Percentiles rank a stretch among this genome's conserved stretches.
These are phyloP conservation scores for Fomes fomentarius DNA, from an alignment of 1,284 basidiomycete genomes.

Conservation along the genomic window DNA sequence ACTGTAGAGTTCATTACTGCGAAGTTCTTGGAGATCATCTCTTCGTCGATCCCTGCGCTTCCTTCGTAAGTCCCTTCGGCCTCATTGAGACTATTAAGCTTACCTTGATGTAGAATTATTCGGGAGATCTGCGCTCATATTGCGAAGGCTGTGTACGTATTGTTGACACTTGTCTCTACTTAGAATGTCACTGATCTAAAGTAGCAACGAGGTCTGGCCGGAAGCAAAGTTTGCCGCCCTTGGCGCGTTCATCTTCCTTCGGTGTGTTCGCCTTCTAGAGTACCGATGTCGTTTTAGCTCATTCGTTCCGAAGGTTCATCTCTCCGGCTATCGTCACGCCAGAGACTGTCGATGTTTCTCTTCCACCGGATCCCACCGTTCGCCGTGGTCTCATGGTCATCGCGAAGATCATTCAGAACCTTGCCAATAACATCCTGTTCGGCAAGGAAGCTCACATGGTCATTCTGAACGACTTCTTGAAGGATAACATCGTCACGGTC, in stretches of 20 bases:
- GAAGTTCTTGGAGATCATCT: constrained; percentile 78
- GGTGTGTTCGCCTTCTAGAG: constrained; percentile 43
- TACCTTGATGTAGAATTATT: constrained; percentile 63
- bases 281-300: neutral
- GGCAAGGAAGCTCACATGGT: constrained; percentile 89
- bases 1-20: constrained; percentile 78
- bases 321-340: constrained; percentile 88
- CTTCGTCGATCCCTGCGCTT: constrained; percentile 69
- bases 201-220: constrained; percentile 72
- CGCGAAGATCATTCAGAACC: constrained; percentile 89
- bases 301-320: constrained; percentile 57
- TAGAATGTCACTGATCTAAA: neutral
- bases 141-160: constrained; percentile 75
- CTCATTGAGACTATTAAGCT: neutral
- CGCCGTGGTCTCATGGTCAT: constrained; percentile 84
- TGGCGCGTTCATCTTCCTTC: constrained; percentile 90
- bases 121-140: constrained; percentile 89
- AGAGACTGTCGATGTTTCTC: constrained; percentile 80
- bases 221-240: constrained; percentile 85
- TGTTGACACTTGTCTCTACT: neutral
- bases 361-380: constrained; percentile 63
- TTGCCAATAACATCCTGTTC: constrained; percentile 92
- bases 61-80: constrained; percentile 65
- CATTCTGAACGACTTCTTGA: constrained; percentile 78
- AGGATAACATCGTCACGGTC: constrained; percentile 78